These are phyloP conservation scores for Trichoderma gamsii DNA, from an alignment of 495 filamentous ascomycete genomes.

Conservation along the genomic window DNA sequence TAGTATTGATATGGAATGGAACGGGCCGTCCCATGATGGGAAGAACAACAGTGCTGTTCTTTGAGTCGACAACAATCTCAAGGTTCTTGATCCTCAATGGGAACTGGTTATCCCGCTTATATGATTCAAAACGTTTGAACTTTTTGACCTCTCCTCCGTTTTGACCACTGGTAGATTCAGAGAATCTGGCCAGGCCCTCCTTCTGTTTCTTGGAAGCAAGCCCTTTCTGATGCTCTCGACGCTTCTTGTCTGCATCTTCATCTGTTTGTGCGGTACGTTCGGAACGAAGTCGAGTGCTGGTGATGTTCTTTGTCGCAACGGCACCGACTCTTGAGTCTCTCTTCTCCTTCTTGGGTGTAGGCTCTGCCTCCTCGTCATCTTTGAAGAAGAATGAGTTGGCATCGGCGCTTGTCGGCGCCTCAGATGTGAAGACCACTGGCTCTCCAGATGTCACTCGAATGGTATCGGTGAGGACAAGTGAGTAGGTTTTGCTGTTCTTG, in stretches of 20 bases:
- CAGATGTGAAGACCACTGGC: conserved; percentile 83
- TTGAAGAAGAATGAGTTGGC: conserved; percentile 97
- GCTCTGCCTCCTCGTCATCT: conserved; percentile 69
- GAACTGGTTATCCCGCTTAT: conserved; percentile 96
- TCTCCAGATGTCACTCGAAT: conserved; percentile 76
- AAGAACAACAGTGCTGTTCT: conserved; percentile 82
- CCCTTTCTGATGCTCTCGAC: conserved; percentile 89
- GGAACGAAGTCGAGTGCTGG: conserved; percentile 85
- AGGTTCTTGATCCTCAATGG: conserved; percentile 76
- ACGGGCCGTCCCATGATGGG: conserved; percentile 97
- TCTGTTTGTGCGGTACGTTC: conserved; percentile 80
- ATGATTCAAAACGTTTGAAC: conserved; percentile 98
- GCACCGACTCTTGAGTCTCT: conserved; percentile 75
- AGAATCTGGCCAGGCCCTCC: conserved; percentile 76
- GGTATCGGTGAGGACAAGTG: conserved; percentile 85
- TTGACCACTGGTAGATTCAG: conserved; percentile 69
- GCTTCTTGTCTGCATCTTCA: conserved; percentile 81
- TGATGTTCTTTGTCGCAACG: conserved; percentile 84
- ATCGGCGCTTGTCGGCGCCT: conserved; percentile 82
- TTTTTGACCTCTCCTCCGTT: conserved; percentile 92
- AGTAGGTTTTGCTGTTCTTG: conserved; percentile 79
- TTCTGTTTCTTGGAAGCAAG: conserved; percentile 81
- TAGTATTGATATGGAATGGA: conserved; percentile 97
- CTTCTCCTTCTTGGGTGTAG: conserved; percentile 69
- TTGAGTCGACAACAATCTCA: conserved; percentile 81